These are phyloP conservation scores for Geotrichum macrosporum DNA, from an alignment of 1,139 yeast genomes.

Conservation along the genomic window DNA sequence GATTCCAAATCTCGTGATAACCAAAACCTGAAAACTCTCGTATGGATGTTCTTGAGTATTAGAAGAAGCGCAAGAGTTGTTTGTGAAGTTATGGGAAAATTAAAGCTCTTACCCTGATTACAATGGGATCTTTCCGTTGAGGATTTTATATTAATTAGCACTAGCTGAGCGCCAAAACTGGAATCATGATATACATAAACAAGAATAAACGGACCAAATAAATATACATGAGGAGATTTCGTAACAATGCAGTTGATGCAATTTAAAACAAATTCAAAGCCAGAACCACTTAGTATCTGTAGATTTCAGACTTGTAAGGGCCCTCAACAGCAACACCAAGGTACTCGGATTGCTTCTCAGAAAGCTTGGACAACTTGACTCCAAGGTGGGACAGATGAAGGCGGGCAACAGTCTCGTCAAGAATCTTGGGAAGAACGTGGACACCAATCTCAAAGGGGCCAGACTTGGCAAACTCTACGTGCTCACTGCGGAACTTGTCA, in stretches of 20 bases:
- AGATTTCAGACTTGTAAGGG: constrained; percentile 97
- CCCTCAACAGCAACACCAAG: constrained; percentile 90
- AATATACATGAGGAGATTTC: not conserved
- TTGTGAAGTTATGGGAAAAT: too few relatives aligned
- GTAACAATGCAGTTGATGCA: constrained; percentile 30
- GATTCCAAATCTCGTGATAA: too few relatives aligned
- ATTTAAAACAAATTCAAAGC: constrained; percentile 18
- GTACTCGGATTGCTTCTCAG: constrained; percentile 87
- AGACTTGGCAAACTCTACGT: constrained; percentile 87
- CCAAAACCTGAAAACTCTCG: too few relatives aligned
- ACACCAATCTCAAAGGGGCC: constrained; percentile 92
- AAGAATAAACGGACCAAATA: constrained; percentile 5
- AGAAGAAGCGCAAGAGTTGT: too few relatives aligned
- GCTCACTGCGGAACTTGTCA: constrained; percentile 70
- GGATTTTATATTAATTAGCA: constrained; percentile 18
- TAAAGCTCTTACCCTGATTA: too few relatives aligned
- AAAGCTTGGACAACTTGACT: constrained; percentile 77
- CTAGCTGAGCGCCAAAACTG: constrained; percentile 9
- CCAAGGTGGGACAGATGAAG: constrained; percentile 95
- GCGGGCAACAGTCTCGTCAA: constrained; percentile 98
- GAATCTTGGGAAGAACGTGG: constrained; percentile 95
- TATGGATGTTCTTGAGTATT: too few relatives aligned
- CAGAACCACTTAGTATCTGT: constrained; percentile 74
- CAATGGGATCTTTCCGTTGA: constrained; percentile 22
- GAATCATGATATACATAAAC: constrained; percentile 5